A percentile compares a stretch with the other conserved stretches of the same genome.
These are phyloP conservation scores for Ilex aquifolium DNA, from an alignment of 257 asterid genomes.

Conservation along the genomic window DNA sequence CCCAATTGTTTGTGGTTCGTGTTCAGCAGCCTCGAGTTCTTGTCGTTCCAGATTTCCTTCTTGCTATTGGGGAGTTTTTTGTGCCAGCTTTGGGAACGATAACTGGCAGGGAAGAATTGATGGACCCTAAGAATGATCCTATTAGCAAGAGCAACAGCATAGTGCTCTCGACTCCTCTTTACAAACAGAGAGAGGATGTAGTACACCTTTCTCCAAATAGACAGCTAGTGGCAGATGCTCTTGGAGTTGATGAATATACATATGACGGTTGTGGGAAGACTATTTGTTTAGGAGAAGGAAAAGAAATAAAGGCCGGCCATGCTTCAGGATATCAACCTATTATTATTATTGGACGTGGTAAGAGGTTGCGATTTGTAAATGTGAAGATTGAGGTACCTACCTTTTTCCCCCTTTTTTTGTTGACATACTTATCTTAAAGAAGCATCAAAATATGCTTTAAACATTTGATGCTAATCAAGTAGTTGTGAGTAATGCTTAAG, in stretches of 20 bases:
- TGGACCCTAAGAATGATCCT: slow-evolving; percentile 92
- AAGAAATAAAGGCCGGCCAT: slow-evolving; percentile 48
- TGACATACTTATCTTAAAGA: background rate
- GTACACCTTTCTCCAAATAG: slow-evolving; percentile 70
- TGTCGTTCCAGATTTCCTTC: slow-evolving; percentile 90
- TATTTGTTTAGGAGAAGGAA: slow-evolving; percentile 53
- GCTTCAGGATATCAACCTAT: slow-evolving; percentile 52
- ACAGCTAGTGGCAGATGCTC: slow-evolving; percentile 80
- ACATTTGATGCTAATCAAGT: too few relatives aligned
- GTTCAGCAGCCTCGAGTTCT: slow-evolving; percentile 96
- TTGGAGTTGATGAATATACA: slow-evolving; percentile 71
- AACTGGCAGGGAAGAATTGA: slow-evolving; percentile 96
- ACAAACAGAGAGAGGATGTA: slow-evolving; percentile 72
- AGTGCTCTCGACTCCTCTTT: slow-evolving; percentile 50
- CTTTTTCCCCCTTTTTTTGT: slow-evolving; percentile 9
- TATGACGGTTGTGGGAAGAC: slow-evolving; percentile 97
- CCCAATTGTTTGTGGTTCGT: slow-evolving; percentile 88
- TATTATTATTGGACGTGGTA: slow-evolving; percentile 84
- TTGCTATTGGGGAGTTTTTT: slow-evolving; percentile 86
- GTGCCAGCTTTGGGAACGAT: slow-evolving; percentile 91
- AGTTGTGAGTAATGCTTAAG: too few relatives aligned
- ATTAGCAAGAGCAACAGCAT: slow-evolving; percentile 60
- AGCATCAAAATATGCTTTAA: too few relatives aligned
- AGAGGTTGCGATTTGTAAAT: slow-evolving; percentile 77
- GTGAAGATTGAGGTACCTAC: slow-evolving; percentile 82